These are phyloP conservation scores for Patellifolia procumbens DNA, from an alignment of 179 eudicot genomes.

Conservation along the genomic window DNA sequence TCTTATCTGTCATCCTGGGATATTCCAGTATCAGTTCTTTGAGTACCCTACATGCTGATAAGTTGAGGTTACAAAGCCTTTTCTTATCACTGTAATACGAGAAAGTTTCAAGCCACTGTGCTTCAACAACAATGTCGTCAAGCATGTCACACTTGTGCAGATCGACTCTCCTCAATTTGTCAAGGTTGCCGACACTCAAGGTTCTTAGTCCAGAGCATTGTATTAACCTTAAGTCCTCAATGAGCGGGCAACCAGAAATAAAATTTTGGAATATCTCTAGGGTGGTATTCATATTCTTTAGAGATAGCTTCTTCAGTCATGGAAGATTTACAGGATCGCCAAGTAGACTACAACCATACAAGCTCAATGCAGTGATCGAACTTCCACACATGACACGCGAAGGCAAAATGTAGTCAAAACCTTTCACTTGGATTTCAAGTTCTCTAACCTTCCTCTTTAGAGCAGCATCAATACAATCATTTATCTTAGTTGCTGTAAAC, in stretches of 20 bases:
- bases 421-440: slow-evolving; percentile 36
- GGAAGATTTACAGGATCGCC: slow-evolving; percentile 30
- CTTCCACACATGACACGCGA: slow-evolving; percentile 24
- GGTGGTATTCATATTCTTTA: slow-evolving; percentile 34
- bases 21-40: slow-evolving; percentile 43
- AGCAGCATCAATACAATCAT: slow-evolving; percentile 32
- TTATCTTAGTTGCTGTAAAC: slow-evolving; percentile 7
- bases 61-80: slow-evolving; percentile 26
- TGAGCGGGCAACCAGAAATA: slow-evolving; percentile 42
- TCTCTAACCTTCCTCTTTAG: slow-evolving; percentile 39
- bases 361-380: slow-evolving; percentile 42
- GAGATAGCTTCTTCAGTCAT: slow-evolving; percentile 39
- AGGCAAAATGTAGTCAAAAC: slow-evolving; percentile 26
- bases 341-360: slow-evolving; percentile 32
- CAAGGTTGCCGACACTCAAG: slow-evolving; percentile 28
- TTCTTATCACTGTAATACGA: slow-evolving; percentile 29
- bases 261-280: slow-evolving; percentile 26
- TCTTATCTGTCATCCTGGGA: slow-evolving; percentile 35
- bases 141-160: slow-evolving; percentile 42
- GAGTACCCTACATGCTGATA: slow-evolving; percentile 38
- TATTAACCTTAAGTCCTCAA: slow-evolving; percentile 52
- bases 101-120: slow-evolving; percentile 40
- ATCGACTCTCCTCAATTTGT: slow-evolving; percentile 45
- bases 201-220: slow-evolving; percentile 28
- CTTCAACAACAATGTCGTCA: slow-evolving; percentile 28